phyloP scores from a whole-genome alignment of 345 rosid genomes.

The Euphorbia lathyris region DNA sequence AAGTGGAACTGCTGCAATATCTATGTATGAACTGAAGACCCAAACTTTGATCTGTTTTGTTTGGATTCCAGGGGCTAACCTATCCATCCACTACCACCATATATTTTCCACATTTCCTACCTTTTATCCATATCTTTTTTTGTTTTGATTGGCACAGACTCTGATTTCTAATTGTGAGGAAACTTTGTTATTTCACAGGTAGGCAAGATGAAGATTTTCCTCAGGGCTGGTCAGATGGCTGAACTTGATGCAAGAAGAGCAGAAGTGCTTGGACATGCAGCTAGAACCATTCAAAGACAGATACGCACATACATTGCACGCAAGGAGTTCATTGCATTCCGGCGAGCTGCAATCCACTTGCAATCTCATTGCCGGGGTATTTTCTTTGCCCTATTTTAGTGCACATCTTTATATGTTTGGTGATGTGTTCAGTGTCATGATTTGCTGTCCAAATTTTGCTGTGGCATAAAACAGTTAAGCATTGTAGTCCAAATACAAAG shows the following conservation, averaged over 20 bases:
- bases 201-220: constrained; percentile 90
- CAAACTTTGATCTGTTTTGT: neutral
- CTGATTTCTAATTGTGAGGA: constrained; percentile 9
- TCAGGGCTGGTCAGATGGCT: constrained; percentile 99
- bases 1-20: neutral
- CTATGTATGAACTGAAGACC: neutral
- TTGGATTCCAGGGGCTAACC: constrained; percentile 3
- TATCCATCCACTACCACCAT: neutral
- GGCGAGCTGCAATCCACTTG: constrained; percentile 73
- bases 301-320: constrained; percentile 79
- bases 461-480: neutral
- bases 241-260: constrained; percentile 98
- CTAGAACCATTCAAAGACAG: constrained; percentile 86
- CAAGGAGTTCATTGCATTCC: constrained; percentile 72
- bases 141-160: constrained; percentile 3
- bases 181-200: constrained; percentile 50
- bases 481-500: neutral
- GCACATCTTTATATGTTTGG: constrained; percentile 4
- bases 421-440: constrained; percentile 6
- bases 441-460: neutral
- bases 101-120: neutral
- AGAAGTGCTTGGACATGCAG: constrained; percentile 97
- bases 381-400: constrained; percentile 7
- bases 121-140: neutral
- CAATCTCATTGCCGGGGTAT: constrained; percentile 92